phyloP scores from a whole-genome alignment of 2,329 filamentous ascomycete genomes.

The Huntiella bhutanensis region DNA sequence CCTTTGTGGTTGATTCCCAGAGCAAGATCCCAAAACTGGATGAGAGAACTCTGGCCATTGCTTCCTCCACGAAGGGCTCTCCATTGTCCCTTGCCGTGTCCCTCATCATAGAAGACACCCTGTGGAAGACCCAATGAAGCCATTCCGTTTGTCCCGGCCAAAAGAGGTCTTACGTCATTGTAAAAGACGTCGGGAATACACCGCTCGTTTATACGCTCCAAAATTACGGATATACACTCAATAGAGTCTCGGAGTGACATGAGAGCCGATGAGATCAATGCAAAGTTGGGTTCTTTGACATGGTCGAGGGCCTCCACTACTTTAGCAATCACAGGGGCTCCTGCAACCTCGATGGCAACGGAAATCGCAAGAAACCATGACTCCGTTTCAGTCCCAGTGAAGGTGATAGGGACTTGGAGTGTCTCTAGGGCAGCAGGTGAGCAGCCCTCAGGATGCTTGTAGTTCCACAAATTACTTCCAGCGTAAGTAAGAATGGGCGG shows the following conservation, averaged over 20 bases:
- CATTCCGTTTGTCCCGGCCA: conserved; percentile 97
- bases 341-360: conserved; percentile 84
- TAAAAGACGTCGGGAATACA: conserved; percentile 94
- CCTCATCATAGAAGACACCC: conserved; percentile 76
- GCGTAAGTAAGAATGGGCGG: conserved; percentile 90
- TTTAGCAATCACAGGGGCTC: conserved; percentile 66
- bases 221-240: conserved; percentile 58
- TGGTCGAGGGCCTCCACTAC: conserved; percentile 78
- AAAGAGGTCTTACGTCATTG: conserved; percentile 78
- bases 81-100: conserved; percentile 46
- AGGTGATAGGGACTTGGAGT: conserved; percentile 68
- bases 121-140: conserved; percentile 72
- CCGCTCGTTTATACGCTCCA: conserved; percentile 83
- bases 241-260: conserved; percentile 67
- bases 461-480: conserved; percentile 87
- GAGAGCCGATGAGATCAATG: conserved; percentile 54
- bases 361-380: conserved; percentile 99
- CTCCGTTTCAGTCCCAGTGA: conserved; percentile 87
- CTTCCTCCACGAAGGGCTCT: conserved; percentile 82
- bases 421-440: conserved; percentile 42
- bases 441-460: conserved; percentile 62
- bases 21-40: conserved; percentile 92
- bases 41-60: conserved; percentile 90
- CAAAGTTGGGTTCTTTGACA: conserved; percentile 48
- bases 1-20: conserved; percentile 55